Base-by-base conservation (phyloP, 2,329 filamentous ascomycete genomes). In the Stromatinia cepivora region DNA sequence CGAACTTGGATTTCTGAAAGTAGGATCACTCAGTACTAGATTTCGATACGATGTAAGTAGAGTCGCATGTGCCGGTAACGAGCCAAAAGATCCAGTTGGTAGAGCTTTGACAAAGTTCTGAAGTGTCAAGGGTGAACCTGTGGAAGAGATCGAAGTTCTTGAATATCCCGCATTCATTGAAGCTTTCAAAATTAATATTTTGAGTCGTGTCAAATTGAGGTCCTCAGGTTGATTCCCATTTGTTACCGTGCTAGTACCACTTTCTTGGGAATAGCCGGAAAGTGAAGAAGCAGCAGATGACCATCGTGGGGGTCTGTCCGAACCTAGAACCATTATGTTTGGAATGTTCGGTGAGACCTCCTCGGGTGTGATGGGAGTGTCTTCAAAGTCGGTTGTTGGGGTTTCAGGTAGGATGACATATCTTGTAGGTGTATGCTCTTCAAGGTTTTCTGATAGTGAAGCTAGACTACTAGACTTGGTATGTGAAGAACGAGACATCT, bases 381-480 rank as follows among this genome's bases (percentile, higher is more conserved):
- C 94, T 79, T 97, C 94, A 75, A 97, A 97, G 74, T 97, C 93
- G 6, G 94, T 98, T 0, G 94, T 94, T 0, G 94, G 94, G 0
- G 94, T 98, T 81, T 98, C 94, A 0, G 94, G 94, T 31, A 62
- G 22, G 25, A 62, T 63, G 20, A 58, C 22, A 36, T 69, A 69
- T 17, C 71, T 70, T 4, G 70, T 54, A 62, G 72, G 67, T 28
- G 74, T 72, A 22, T 72, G 70, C 31, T 73, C 80, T 76, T 76
- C 74, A 83, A 78, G 78, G 81, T 82, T 82, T 70, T 87, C 82
- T 28, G 79, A 76, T 13, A 82, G 73, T 63, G 82, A 83, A 75
- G 85, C 85, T 54, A 84, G 79, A 73, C 84, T 87, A 81, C 25
- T 72, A 45, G 72, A 75, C 20, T 73, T 75, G 1, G 73, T 72